Base-by-base conservation (phyloP, 495 filamentous ascomycete genomes). In the Tuber magnatum region DNA sequence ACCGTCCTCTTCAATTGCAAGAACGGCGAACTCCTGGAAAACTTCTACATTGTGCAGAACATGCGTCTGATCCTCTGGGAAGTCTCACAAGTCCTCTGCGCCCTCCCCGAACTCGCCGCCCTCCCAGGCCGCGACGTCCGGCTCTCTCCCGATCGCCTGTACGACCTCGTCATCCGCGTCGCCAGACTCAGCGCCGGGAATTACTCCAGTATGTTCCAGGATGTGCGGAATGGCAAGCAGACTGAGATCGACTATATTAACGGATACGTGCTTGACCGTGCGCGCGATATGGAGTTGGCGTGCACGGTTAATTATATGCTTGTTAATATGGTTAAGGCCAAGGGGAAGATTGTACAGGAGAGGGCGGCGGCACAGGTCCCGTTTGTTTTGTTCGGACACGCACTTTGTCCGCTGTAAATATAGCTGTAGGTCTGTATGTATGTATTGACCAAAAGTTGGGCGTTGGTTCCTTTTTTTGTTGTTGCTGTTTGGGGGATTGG, bases 211-310 rank as follows among this genome's bases (percentile, higher is more conserved):
- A 97, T 97, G 93, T 82, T 92, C 38, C 91, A 93, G 81, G 94
- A 97, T 83, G 86, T 94, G 32, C 82, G 84, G 44, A 83, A 83
- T 3, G 86, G 89, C 5, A 88, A 86, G 80, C 78, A 83, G 71
- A 96, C 93, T 3, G 94, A 97, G 83, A 89, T 97, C 73, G 88
- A 91, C 32, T 94, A 91, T 79, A 88, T 97, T 78, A 97, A 95
- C 84, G 94, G 93, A 24, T 97, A 91, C 84, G 87, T 97, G 43
- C 88, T 95, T 65, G 85, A 84, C 73, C 87, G 88, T 40, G 93
- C 85, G 35, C 86, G 90, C 80, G 89, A 93, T 83, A 77, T 92
- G 61, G 90, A 91, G 20, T 81, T 94, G 9, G 84, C 86, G 70
- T 89, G 89, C 76, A 85, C 87, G 71, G 84, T 91, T 76, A 93